Base-by-base conservation (phyloP, 2,329 filamentous ascomycete genomes). In the Exophiala xenobiotica region DNA sequence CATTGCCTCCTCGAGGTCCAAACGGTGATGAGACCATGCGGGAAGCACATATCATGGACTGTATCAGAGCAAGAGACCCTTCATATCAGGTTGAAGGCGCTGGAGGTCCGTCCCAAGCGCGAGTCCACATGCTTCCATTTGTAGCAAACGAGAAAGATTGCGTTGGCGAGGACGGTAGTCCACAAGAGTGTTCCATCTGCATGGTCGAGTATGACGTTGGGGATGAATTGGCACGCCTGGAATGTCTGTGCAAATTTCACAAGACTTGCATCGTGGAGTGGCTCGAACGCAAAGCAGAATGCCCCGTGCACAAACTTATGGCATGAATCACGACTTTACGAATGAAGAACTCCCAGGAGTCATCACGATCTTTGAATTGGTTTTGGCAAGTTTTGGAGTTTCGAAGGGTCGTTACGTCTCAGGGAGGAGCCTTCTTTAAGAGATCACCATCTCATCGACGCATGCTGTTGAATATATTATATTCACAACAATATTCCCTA, bases 231-330 rank as follows among this genome's bases (percentile, higher is more conserved):
- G 80, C 78, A 7, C 70, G 82, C 53, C 67, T 85, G 62, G 80
- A 83, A 60, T 85, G 82, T 62, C 69, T 82, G 56, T 85, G 82
- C 69, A 82, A 82, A 59, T 85, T 85, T 57, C 82, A 85, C 64
- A 75, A 78, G 65, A 66, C 67, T 41, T 85, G 82, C 62, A 83
- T 85, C 50, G 69, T 77, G 44, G 71, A 76, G 49, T 85, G 82
- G 82, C 82, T 82, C 71, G 75, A 76, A 47, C 78, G 68, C 71
- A 82, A 63, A 66, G 71, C 61, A 71, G 81, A 63, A 75, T 85
- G 82, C 65, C 82, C 82, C 2, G 81, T 82, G 51, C 81, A 85
- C 68, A 80, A 82, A 60, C 60, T 68, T 35, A 22, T 57, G 9
- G 47, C 39, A 50, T 56, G 46, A 52, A 18, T 39, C 22, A 49